Evolutionary conservation across 202 grass and related monocot genomes (phyloP), one percentile per base, ranked within the genome.

Genomic region (Setaria viridis): DNA sequence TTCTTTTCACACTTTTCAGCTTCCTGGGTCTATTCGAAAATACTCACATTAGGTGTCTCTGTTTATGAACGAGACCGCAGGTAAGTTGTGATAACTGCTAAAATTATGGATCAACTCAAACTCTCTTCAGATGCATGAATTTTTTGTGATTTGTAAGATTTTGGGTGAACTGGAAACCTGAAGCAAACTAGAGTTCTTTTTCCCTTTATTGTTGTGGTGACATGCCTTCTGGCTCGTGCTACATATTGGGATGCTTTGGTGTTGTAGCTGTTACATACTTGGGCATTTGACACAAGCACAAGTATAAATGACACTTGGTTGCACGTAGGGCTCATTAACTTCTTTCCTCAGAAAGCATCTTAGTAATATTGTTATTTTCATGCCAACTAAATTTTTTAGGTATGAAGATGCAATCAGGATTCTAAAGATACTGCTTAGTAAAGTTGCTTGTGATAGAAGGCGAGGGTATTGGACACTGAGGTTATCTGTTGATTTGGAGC

Each of bases 401-500:
- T 96, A 99, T 83, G 81, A 87, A 88, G 93, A 94, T 93, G 97
- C 93, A 87, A 85, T 90, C 56, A 88, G 85, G 59, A 90, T 91
- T 82, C 94, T 99, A 33, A 94, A 91, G 84, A 60, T 59, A 46
- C 67, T 99, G 34, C 86, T 99, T 67, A 82, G 72, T 71, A 94
- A 74, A 84, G 74, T 91, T 63, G 39, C 74, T 90, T 87, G 76
- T 63, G 88, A 88, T 69, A 91, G 82, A 77, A 85, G 79, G 35
- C 90, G 93, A 81, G 93, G 97, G 78, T 91, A 99, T 88, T 96
- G 93, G 93, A 87, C 82, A 62, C 41, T 94, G 67, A 94, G 93
- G 80, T 77, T 99, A 84, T 99, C 92, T 89, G 68, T 99, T 87
- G 92, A 99, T 88, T 90, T 96, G 88, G 97, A 94, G 73, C 93